These are phyloP conservation scores for Xylaria longipes DNA, from an alignment of 495 filamentous ascomycete genomes.

Conservation along the genomic window DNA sequence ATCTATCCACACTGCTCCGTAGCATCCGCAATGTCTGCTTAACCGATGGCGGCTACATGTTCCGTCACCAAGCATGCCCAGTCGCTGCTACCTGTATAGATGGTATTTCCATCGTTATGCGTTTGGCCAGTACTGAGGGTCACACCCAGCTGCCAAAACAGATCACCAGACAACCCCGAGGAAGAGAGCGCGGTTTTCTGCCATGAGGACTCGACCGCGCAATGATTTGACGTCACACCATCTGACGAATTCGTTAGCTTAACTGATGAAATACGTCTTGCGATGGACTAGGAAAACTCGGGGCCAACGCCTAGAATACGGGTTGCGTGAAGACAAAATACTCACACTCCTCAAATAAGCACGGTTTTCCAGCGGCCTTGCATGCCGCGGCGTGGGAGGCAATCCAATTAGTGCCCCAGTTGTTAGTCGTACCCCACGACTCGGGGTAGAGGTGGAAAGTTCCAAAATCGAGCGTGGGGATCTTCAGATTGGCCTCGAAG, in stretches of 20 bases:
- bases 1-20: background rate
- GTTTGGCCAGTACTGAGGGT: conserved; percentile 61
- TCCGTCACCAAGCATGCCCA: conserved; percentile 54
- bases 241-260: conserved; percentile 36
- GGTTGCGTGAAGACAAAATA: background rate
- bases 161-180: conserved; percentile 60
- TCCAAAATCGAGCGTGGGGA: conserved; percentile 68
- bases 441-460: conserved; percentile 72
- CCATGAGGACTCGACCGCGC: conserved; percentile 62
- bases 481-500: conserved; percentile 64
- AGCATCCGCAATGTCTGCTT: background rate
- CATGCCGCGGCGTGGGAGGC: conserved; percentile 64
- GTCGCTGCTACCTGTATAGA: conserved; percentile 50
- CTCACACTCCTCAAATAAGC: conserved; percentile 74
- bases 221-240: conserved; percentile 39
- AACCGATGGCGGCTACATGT: conserved; percentile 50
- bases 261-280: conserved; percentile 33
- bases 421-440: conserved; percentile 49
- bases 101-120: conserved; percentile 64
- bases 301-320: background rate
- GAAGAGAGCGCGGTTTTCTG: conserved; percentile 58
- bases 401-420: conserved; percentile 63
- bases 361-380: conserved; percentile 65
- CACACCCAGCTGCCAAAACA: conserved; percentile 73
- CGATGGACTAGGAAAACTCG: background rate